Evolutionary conservation across 78 protist genomes (phyloP), one percentile per base, ranked within the genome.

Genomic region (Emiliania huxleyi): DNA sequence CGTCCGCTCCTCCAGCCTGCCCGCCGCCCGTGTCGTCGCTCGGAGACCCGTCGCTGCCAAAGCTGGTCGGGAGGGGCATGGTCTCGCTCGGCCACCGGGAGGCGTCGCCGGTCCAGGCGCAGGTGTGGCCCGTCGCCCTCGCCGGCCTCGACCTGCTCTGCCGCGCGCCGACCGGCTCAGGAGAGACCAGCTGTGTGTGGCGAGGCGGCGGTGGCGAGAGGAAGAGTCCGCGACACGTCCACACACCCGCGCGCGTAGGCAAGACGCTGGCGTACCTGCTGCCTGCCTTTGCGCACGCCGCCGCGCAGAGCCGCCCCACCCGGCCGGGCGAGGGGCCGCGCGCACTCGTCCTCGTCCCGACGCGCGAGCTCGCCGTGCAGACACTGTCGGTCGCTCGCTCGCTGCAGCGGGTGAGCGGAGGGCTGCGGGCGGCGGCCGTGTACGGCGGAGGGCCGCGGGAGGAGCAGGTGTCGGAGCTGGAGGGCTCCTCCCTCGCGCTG

Each of bases 51-150:
- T 4, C 19, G n/a, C 81, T 71, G 81, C 81, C 81, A 22, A 6
- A 40, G n/a, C 3, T 8, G 15, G 21, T 71, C 42, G 81, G 81
- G 81, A 35, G 81, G 12, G 35, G 40, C n/a, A 71, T 71, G 81
- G 40, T 71, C 43, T 40, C 4, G 19, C 81, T 71, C 43, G 81
- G 81, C 43, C n/a, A 71, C 81, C 81, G 81, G 40, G 37, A 29
- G 87, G 48, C 87, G 35, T 15, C 48, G 46, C 49, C 87, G n/a
- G 23, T 77, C 49, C 87, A 77, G n/a, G 87, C 87, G 87, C 87
- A 77, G 87, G 46, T 48, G 33, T 77, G 87, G 87, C 87, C 87
- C 48, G 87, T 48, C n/a, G 87, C 87, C 18, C 87, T 77, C 48
- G 48, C 29, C 12, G 87, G 87, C n/a, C 46, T 0, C n/a, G 46